These are phyloP conservation scores for Moricandia arvensis DNA, from an alignment of 345 rosid species.

Conservation along the genomic window DNA sequence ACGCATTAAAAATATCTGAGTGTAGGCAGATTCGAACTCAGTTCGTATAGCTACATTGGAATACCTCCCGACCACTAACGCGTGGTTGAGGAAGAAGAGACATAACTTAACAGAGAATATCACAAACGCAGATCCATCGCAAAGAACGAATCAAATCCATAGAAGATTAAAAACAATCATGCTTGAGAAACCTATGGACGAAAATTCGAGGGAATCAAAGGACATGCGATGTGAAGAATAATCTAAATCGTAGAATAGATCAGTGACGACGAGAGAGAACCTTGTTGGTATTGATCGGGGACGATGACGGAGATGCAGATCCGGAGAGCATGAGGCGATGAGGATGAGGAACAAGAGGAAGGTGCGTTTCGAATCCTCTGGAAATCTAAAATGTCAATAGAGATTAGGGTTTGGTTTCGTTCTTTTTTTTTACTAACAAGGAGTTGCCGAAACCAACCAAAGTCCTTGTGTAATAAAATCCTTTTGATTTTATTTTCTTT, in stretches of 20 bases:
- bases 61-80: no score
- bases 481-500: not conserved
- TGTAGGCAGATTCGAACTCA: no score
- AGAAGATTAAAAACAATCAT: not conserved
- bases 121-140: constrained; percentile 17
- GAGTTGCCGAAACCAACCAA: constrained; percentile 28
- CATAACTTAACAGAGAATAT: not conserved
- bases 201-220: constrained; percentile 11
- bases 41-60: no score
- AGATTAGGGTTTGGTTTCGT: constrained; percentile 36
- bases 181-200: not conserved
- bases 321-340: constrained; percentile 17
- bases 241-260: constrained; percentile 24
- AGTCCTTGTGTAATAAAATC: not conserved
- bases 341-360: constrained; percentile 36
- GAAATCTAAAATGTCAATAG: constrained; percentile 1
- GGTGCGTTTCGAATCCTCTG: constrained; percentile 33
- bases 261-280: constrained; percentile 28
- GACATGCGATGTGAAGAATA: constrained; percentile 23
- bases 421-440: not conserved
- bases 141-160: not conserved
- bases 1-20: no score
- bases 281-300: constrained; percentile 26
- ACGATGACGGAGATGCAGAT: constrained; percentile 30
- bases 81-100: not conserved